phyloP scores from a whole-genome alignment of 345 rosid genomes.

The Mercurialis annua region DNA sequence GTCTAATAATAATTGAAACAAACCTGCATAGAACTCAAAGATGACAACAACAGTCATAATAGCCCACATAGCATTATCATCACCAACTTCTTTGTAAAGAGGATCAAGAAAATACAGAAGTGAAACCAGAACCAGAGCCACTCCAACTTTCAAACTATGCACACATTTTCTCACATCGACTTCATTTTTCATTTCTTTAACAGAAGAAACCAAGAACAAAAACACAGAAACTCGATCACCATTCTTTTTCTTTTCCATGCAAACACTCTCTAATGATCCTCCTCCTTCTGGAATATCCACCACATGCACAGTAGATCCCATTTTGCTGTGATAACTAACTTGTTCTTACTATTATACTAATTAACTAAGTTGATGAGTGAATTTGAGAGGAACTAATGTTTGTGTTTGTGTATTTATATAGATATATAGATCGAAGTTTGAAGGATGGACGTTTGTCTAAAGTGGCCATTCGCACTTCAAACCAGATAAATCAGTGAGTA shows the following conservation, averaged over 20 bases:
- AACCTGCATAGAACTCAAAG: conserved; percentile 74
- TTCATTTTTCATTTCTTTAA: conserved; percentile 18
- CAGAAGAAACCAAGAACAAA: conserved; percentile 14
- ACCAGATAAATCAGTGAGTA: no score
- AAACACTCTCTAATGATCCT: not conserved
- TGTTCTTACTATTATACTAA: not conserved
- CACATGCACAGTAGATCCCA: conserved; percentile 36
- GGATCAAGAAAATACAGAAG: conserved; percentile 57
- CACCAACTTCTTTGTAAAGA: conserved; percentile 51
- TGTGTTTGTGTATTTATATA: conserved; percentile 16
- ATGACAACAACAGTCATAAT: conserved; percentile 75
- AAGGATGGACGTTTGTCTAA: not conserved
- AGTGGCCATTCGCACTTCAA: conserved; percentile 22
- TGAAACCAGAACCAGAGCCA: conserved; percentile 57
- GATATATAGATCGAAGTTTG: not conserved
- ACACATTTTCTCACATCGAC: conserved; percentile 31
- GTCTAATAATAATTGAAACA: no score
- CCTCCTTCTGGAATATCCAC: conserved; percentile 36
- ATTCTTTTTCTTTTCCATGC: conserved; percentile 14
- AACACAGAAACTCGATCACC: not conserved
- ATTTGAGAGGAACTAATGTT: not conserved
- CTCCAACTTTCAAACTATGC: conserved; percentile 64
- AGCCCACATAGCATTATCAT: conserved; percentile 74
- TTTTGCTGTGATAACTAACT: not conserved
- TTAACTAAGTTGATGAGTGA: conserved; percentile 8